Base-by-base conservation (phyloP, 768 basidiomycete genomes). In the Boletales sp. region DNA sequence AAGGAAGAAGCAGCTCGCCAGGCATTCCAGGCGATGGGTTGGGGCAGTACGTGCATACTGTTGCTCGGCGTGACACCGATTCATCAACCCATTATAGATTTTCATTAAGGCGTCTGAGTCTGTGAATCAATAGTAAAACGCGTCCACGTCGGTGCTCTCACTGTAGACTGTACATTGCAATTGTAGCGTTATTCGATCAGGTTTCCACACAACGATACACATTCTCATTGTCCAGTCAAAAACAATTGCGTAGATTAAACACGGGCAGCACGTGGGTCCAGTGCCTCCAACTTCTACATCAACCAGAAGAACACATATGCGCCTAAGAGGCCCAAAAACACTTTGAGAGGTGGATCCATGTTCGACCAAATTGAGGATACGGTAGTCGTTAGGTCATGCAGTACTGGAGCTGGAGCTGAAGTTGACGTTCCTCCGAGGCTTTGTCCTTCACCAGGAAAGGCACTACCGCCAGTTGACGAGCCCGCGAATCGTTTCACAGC, bases 391-490 rank as follows among this genome's bases (percentile, higher is more conserved):
- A 70, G 55, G 43, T 70, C 60, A 19, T 57, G 54, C 43, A 75
- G 69, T 17, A 69, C 66, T 24, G 75, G 56, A 13, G 13, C 34
- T 5, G 75, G 56, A 13, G 13, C 34, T 5, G 75, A 55, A 12
- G 73, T 65, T 13, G 72, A 52, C 2, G 69, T 56, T 24, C 81
- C 81, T 18, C 83, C 85, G 2, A 93, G 73, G 7, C 84, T 90
- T 9, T 84, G 83, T 19, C 90, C 90, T 60, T 77, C 77, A 4
- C 90, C 90, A 19, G 80, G 63, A 64, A 93, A 93, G 37, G 80
- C 72, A 35, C 70, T 60, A 2, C 69, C 47, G 19, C 40, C 47
- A 29, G 70, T 50, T 8, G 76, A 68, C 27, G 66, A 48, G 3
- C 69, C 61, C 14, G 84, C 64, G 60, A 85, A 81, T 50, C 73